Conservation (phyloP, 2,329 filamentous ascomycete genomes). For the Rutstroemia sp. region DNA sequence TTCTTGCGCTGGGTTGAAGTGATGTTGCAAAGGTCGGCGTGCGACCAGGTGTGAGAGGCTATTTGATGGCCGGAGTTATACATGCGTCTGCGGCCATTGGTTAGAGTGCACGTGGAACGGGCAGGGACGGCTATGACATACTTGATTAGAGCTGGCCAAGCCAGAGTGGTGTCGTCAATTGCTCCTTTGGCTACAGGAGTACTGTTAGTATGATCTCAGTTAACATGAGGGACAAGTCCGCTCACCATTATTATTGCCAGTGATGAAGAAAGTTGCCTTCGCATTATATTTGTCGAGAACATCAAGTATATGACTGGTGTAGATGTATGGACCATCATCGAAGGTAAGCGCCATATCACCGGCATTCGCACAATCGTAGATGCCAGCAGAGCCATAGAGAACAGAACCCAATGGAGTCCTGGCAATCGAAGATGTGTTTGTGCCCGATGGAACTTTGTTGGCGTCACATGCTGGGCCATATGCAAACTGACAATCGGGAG, state of each 20-base stretch:
- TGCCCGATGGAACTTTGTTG: constrained; percentile 44
- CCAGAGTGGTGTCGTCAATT: constrained; percentile 42
- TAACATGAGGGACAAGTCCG: not conserved
- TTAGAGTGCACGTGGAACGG: constrained; percentile 9
- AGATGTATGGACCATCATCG: constrained; percentile 58
- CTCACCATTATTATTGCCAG: constrained; percentile 35
- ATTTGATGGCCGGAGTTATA: constrained; percentile 48
- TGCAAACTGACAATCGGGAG: constrained; percentile 14
- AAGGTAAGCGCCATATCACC: constrained; percentile 60
- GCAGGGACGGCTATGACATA: not conserved
- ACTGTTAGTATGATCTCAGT: not conserved
- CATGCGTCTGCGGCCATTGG: constrained; percentile 18
- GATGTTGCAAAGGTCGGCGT: constrained; percentile 38
- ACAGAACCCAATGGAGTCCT: constrained; percentile 45
- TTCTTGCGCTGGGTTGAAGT: constrained; percentile 36
- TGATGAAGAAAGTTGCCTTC: constrained; percentile 51
- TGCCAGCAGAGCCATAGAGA: constrained; percentile 47
- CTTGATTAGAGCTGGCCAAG: constrained; percentile 32
- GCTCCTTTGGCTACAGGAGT: constrained; percentile 37
- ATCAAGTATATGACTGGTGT: constrained; percentile 54
- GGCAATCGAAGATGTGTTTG: constrained; percentile 41
- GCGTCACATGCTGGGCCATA: constrained; percentile 42
- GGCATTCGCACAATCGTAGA: constrained; percentile 47
- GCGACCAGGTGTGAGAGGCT: constrained; percentile 49
- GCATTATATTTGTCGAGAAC: constrained; percentile 51